Conservation (phyloP, 2,329 filamentous ascomycete genomes). For the Cladophialophora immunda region DNA sequence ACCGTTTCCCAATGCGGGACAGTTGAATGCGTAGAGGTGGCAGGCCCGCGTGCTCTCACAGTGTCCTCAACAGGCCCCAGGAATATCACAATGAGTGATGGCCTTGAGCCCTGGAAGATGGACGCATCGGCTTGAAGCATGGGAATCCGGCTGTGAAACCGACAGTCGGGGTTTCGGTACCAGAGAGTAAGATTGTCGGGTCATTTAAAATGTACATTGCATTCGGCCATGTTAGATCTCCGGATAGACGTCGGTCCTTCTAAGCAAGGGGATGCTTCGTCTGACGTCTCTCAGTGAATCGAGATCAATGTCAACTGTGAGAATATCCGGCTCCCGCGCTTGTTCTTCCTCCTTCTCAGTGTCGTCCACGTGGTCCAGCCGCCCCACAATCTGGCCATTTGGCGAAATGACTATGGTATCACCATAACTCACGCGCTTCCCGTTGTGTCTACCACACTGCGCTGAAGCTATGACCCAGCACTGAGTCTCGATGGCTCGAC, state of each 20-base stretch:
- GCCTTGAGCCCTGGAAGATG: background rate
- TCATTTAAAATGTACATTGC: background rate
- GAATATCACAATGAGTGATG: background rate
- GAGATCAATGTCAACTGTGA: constrained; percentile 64
- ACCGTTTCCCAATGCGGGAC: background rate
- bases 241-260: constrained; percentile 62
- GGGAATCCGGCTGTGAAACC: background rate
- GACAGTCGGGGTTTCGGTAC: background rate
- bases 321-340: constrained; percentile 54
- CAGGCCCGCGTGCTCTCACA: background rate
- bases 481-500: constrained; percentile 88
- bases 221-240: constrained; percentile 46
- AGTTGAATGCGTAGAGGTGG: background rate
- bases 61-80: background rate
- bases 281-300: constrained; percentile 61
- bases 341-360: constrained; percentile 47
- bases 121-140: background rate
- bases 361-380: constrained; percentile 60
- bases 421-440: constrained; percentile 82
- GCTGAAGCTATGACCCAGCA: constrained; percentile 87
- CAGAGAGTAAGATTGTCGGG: background rate
- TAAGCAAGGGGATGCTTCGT: constrained; percentile 65
- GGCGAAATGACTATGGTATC: constrained; percentile 86
- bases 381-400: constrained; percentile 79
- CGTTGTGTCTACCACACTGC: constrained; percentile 78